Conservation (phyloP, 23 red algal species). For the Gracilariopsis chorda region DNA sequence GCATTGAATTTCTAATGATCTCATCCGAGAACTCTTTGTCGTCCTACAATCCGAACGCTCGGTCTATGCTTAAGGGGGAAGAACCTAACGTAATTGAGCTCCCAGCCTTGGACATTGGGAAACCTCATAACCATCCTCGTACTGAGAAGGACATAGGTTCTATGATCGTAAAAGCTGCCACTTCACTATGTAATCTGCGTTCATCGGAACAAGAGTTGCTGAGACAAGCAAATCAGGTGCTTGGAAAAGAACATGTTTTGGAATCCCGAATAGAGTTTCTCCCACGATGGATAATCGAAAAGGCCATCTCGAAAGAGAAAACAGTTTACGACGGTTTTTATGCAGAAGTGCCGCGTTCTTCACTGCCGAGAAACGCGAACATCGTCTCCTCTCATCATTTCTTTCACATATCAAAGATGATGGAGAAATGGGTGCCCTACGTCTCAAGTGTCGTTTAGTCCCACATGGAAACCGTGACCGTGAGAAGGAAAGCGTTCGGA, state of each 20-base stretch:
- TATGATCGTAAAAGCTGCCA: neutral
- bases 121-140: neutral
- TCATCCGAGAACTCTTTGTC: neutral
- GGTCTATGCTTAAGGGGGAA: neutral
- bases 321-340: neutral
- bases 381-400: conserved; percentile 31
- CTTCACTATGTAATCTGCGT: neutral
- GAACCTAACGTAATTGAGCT: neutral
- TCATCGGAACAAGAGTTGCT: conserved; percentile 23
- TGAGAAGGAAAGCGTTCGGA: conserved; percentile 7
- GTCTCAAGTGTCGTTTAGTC: conserved; percentile 27
- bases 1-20: neutral
- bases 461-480: conserved; percentile 21
- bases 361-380: neutral
- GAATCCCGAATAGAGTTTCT: conserved; percentile 13
- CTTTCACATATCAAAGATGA: conserved; percentile 36
- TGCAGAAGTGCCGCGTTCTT: neutral
- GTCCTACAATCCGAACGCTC: neutral
- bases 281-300: conserved; percentile 10
- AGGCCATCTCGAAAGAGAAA: conserved; percentile 23
- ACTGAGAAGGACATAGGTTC: neutral
- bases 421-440: neutral
- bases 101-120: neutral
- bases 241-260: neutral
- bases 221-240: neutral